Evolutionary conservation across 306 rosid genomes (phyloP).

Genomic region (Prunus dulcis): DNA sequence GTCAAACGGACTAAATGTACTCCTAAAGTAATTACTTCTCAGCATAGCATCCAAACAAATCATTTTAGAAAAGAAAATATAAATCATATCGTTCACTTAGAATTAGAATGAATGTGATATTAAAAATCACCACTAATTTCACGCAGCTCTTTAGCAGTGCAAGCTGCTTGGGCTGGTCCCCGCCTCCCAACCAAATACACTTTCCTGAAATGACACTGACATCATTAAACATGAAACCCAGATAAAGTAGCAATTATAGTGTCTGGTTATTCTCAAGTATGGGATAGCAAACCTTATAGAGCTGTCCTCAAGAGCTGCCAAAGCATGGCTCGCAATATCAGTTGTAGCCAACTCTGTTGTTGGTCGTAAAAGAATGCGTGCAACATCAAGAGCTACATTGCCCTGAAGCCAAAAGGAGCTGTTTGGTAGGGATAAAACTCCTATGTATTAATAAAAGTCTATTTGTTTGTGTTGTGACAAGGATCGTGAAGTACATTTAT

Average conservation of each 20-base stretch:
- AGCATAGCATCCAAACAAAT: too few relatives aligned
- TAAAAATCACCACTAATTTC: slow-evolving; percentile 81
- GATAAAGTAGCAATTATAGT: slow-evolving; percentile 9
- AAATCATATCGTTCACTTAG: background rate
- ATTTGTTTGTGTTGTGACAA: background rate
- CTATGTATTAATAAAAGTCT: background rate
- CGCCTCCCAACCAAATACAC: slow-evolving; percentile 95
- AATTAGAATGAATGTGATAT: slow-evolving; percentile 1
- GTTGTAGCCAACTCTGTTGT: slow-evolving; percentile 67
- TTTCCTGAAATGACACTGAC: slow-evolving; percentile 47
- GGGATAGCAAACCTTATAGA: slow-evolving; percentile 60
- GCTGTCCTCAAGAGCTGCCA: slow-evolving; percentile 74
- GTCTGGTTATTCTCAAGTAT: slow-evolving; percentile 3
- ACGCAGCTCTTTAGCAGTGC: slow-evolving; percentile 89
- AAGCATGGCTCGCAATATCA: slow-evolving; percentile 82
- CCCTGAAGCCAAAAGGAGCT: slow-evolving; percentile 56
- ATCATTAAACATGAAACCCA: slow-evolving; percentile 14
- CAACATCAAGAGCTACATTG: slow-evolving; percentile 93
- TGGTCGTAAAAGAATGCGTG: slow-evolving; percentile 79
- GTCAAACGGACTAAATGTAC: too few relatives aligned
- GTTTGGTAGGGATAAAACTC: slow-evolving; percentile 12
- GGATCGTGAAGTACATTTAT: background rate
- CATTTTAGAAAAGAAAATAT: background rate
- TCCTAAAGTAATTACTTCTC: too few relatives aligned
- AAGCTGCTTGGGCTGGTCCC: slow-evolving; percentile 97